These are phyloP conservation scores for Phyllosticta capitalensis DNA, from an alignment of 2,329 filamentous ascomycete genomes.

Conservation along the genomic window DNA sequence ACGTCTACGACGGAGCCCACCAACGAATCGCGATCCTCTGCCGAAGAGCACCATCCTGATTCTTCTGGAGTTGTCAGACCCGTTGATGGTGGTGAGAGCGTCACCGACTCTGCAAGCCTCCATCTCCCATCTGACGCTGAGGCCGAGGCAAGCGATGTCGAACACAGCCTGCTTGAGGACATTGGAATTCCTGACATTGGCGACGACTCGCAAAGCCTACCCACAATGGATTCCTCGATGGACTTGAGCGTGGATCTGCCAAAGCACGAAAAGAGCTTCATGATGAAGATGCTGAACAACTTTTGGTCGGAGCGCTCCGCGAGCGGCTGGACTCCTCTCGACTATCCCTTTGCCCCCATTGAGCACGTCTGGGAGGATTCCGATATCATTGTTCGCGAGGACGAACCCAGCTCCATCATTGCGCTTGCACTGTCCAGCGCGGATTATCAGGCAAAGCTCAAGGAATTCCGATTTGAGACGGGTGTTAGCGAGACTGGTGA, in stretches of 20 bases:
- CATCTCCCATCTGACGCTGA: slow-evolving; percentile 43
- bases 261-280: slow-evolving; percentile 83
- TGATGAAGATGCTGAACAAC: slow-evolving; percentile 92
- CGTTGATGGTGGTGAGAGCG: slow-evolving; percentile 16
- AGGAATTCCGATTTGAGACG: slow-evolving; percentile 46
- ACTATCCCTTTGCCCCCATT: slow-evolving; percentile 72
- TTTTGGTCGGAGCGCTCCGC: slow-evolving; percentile 98
- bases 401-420: slow-evolving; percentile 93
- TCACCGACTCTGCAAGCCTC: slow-evolving; percentile 19
- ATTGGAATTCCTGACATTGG: slow-evolving; percentile 53
- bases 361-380: slow-evolving; percentile 97
- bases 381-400: slow-evolving; percentile 92
- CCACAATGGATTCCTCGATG: slow-evolving; percentile 44
- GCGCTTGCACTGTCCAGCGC: slow-evolving; percentile 82
- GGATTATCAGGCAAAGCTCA: slow-evolving; percentile 76
- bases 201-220: slow-evolving; percentile 42
- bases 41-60: slow-evolving; percentile 21
- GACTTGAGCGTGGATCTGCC: slow-evolving; percentile 66
- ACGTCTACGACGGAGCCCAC: slow-evolving; percentile 25
- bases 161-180: slow-evolving; percentile 60
- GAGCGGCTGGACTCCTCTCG: slow-evolving; percentile 83
- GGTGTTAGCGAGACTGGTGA: slow-evolving; percentile 16
- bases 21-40: slow-evolving; percentile 25
- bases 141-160: slow-evolving; percentile 55
- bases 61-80: neutral